Percentiles rank a stretch among this genome's conserved stretches.
phyloP scores from a whole-genome alignment of 2,329 filamentous ascomycete species.

The Alternaria gaisen region DNA sequence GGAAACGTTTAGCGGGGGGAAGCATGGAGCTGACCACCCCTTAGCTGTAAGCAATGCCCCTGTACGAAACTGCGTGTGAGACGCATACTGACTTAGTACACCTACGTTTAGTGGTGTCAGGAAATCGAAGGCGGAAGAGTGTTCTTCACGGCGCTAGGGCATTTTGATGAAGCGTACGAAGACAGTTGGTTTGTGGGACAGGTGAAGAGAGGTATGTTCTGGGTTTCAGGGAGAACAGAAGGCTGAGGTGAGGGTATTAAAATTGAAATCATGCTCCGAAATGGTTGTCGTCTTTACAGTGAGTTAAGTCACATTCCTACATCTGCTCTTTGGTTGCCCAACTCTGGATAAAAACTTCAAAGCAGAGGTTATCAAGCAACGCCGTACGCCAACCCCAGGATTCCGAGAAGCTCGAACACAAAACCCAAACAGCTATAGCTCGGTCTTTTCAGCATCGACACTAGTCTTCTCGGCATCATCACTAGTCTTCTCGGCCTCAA shows the following conservation, averaged over 20 bases:
- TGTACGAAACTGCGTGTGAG: background rate
- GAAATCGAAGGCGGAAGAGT: constrained; percentile 39
- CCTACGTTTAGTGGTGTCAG: constrained; percentile 32
- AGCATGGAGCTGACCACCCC: constrained; percentile 39
- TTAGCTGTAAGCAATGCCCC: constrained; percentile 12
- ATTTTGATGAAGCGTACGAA: constrained; percentile 40
- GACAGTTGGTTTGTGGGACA: constrained; percentile 34
- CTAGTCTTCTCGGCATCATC: constrained; percentile 33
- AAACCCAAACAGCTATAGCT: background rate
- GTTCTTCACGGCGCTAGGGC: constrained; percentile 36
- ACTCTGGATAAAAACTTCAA: background rate
- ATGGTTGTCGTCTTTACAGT: background rate
- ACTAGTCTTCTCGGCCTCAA: no score
- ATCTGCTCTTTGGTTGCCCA: background rate
- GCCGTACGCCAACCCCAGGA: background rate
- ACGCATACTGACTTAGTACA: background rate
- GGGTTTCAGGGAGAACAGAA: constrained; percentile 20
- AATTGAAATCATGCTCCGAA: background rate
- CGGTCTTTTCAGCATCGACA: constrained; percentile 49
- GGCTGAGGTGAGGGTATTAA: background rate
- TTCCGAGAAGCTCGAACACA: background rate
- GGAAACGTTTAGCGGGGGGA: constrained; percentile 31
- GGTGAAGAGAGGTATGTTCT: constrained; percentile 32
- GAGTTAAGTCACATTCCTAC: background rate
- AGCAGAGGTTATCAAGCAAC: background rate